Conservation (phyloP, 306 rosid species). For the Mimosa pudica region DNA sequence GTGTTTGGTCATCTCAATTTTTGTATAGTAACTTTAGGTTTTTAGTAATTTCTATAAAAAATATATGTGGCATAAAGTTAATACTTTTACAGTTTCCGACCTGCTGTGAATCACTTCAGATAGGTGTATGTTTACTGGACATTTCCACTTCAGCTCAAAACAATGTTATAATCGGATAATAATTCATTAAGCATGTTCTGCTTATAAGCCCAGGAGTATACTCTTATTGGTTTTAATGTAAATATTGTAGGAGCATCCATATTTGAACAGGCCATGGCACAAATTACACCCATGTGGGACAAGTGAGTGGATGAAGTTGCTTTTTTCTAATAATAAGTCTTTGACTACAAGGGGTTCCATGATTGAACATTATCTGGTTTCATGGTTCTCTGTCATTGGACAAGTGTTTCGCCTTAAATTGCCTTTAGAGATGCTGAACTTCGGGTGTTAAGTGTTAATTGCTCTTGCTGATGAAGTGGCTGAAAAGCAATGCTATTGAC, state of each 20-base stretch:
- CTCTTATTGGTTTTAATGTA: background rate
- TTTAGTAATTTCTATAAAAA: no score
- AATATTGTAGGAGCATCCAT: slow-evolving; percentile 77
- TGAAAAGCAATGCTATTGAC: background rate
- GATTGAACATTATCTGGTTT: slow-evolving; percentile 58
- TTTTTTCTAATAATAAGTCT: slow-evolving; percentile 43
- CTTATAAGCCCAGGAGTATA: background rate
- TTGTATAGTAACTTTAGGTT: no score
- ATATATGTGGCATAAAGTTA: background rate
- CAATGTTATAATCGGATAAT: background rate
- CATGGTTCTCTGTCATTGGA: slow-evolving; percentile 88
- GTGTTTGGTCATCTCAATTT: no score
- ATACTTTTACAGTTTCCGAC: background rate
- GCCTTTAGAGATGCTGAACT: slow-evolving; percentile 56
- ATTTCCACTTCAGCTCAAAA: background rate
- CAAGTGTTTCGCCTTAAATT: slow-evolving; percentile 74
- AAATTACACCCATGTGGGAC: slow-evolving; percentile 95
- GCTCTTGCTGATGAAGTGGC: slow-evolving; percentile 11
- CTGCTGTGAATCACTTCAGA: background rate
- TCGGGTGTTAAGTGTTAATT: background rate
- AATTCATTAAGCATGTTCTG: background rate
- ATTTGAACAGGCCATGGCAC: slow-evolving; percentile 84
- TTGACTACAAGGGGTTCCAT: slow-evolving; percentile 39
- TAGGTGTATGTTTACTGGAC: background rate
- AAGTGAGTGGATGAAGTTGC: slow-evolving; percentile 86